Evolutionary conservation across 2,329 filamentous ascomycete species (phyloP).

Genomic region (Diplodia scrobiculata): DNA sequence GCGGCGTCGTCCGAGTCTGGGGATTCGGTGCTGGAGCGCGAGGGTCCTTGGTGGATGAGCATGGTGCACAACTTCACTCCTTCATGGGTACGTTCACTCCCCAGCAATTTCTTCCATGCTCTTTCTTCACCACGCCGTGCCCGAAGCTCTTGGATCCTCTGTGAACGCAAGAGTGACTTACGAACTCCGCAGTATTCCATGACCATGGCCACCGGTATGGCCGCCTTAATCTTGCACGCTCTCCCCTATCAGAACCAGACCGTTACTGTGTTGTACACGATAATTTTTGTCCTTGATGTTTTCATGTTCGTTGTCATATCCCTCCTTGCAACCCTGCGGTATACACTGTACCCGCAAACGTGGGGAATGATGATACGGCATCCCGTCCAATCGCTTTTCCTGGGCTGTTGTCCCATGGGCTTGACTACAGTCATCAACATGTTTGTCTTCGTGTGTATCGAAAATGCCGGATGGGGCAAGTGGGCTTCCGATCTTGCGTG

Average conservation of each 20-base stretch:
- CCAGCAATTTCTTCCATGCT: neutral
- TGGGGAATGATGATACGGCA: constrained; percentile 68
- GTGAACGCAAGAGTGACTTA: neutral
- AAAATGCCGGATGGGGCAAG: constrained; percentile 33
- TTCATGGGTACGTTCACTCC: constrained; percentile 35
- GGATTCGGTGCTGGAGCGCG: constrained; percentile 15
- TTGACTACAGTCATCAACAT: constrained; percentile 69
- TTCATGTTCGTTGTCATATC: constrained; percentile 60
- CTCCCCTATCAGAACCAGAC: constrained; percentile 63
- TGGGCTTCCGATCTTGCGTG: constrained; percentile 58
- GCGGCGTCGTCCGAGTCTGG: constrained; percentile 17
- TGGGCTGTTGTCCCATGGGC: constrained; percentile 69
- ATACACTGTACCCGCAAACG: constrained; percentile 66
- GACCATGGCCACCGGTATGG: constrained; percentile 67
- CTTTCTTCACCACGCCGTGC: neutral
- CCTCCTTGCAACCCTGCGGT: constrained; percentile 60
- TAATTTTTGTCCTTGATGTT: constrained; percentile 64
- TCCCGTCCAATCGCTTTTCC: constrained; percentile 67
- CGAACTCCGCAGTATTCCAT: constrained; percentile 36
- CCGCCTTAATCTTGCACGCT: constrained; percentile 63
- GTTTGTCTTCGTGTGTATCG: constrained; percentile 61
- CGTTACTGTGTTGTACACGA: constrained; percentile 61
- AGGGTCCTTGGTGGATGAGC: constrained; percentile 16
- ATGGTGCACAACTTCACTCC: constrained; percentile 41
- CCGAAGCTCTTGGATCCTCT: neutral